Evolutionary conservation across 495 filamentous ascomycete genomes (phyloP).

Genomic region (Jackrogersella minutella): DNA sequence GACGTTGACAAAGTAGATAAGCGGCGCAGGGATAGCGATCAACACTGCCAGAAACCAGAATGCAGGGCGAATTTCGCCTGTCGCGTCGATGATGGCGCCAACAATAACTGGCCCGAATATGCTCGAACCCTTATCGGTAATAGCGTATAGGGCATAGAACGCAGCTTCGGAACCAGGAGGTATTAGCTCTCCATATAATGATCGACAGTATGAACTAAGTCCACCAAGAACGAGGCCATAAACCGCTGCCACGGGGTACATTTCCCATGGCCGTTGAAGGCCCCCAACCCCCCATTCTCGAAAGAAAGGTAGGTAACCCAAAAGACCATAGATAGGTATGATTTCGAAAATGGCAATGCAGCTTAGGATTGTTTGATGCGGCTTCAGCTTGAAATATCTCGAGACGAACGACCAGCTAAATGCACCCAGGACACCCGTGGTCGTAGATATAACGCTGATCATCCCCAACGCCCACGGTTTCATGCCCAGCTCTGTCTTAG

Average conservation of each 20-base stretch:
- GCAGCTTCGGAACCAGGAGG: constrained; percentile 94
- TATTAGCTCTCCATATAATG: constrained; percentile 89
- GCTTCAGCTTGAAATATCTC: constrained; percentile 66
- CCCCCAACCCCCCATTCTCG: constrained; percentile 77
- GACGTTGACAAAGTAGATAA: constrained; percentile 89
- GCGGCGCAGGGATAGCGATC: constrained; percentile 80
- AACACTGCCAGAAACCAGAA: constrained; percentile 91
- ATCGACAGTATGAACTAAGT: constrained; percentile 91
- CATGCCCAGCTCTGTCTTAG: constrained; percentile 93
- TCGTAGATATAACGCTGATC: constrained; percentile 90
- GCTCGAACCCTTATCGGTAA: constrained; percentile 96
- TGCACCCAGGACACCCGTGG: constrained; percentile 83
- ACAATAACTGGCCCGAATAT: constrained; percentile 95
- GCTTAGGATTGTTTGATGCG: constrained; percentile 87
- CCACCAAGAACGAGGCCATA: constrained; percentile 96
- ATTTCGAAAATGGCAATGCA: constrained; percentile 90
- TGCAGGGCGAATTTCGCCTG: constrained; percentile 89
- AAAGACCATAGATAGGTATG: constrained; percentile 89
- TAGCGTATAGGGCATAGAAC: constrained; percentile 95
- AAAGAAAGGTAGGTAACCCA: constrained; percentile 88
- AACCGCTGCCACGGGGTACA: constrained; percentile 90
- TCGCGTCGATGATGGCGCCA: constrained; percentile 86
- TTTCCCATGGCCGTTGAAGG: constrained; percentile 93
- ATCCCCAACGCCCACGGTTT: constrained; percentile 84
- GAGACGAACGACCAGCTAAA: constrained; percentile 88